phyloP scores from a whole-genome alignment of 495 filamentous ascomycete genomes.

The Podospora appendiculata region DNA sequence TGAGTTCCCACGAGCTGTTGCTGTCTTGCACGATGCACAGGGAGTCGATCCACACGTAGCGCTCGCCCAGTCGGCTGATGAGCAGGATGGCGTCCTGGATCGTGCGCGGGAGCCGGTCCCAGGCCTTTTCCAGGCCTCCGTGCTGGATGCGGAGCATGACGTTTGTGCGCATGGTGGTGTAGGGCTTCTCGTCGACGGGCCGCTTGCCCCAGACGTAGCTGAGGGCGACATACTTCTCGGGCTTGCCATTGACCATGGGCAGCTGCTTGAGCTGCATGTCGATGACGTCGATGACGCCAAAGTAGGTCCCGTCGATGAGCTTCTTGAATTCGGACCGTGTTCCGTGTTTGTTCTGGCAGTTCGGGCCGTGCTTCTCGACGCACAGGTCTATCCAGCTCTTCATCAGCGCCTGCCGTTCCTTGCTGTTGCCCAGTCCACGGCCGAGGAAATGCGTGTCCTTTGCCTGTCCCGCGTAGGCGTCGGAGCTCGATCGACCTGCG shows the following conservation, averaged over 20 bases:
- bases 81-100: conserved; percentile 19
- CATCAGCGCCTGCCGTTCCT: not conserved
- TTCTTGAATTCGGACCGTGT: not conserved
- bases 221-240: conserved; percentile 17
- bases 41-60: conserved; percentile 29
- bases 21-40: conserved; percentile 27
- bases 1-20: conserved; percentile 12
- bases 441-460: not conserved
- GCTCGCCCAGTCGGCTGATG: conserved; percentile 12
- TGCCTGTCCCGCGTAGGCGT: not conserved
- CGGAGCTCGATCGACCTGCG: not conserved
- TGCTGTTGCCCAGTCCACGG: not conserved
- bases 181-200: conserved; percentile 2
- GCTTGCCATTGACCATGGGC: not conserved
- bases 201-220: conserved; percentile 26
- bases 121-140: conserved; percentile 9
- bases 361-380: not conserved
- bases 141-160: conserved; percentile 6
- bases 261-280: conserved; percentile 3
- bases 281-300: conserved; percentile 1
- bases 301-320: conserved; percentile 1
- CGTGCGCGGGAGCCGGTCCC: conserved; percentile 10
- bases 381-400: conserved; percentile 2
- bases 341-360: not conserved
- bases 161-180: conserved; percentile 10